phyloP scores from a whole-genome alignment of 2,329 filamentous ascomycete genomes.

The Scedosporium minutisporum region DNA sequence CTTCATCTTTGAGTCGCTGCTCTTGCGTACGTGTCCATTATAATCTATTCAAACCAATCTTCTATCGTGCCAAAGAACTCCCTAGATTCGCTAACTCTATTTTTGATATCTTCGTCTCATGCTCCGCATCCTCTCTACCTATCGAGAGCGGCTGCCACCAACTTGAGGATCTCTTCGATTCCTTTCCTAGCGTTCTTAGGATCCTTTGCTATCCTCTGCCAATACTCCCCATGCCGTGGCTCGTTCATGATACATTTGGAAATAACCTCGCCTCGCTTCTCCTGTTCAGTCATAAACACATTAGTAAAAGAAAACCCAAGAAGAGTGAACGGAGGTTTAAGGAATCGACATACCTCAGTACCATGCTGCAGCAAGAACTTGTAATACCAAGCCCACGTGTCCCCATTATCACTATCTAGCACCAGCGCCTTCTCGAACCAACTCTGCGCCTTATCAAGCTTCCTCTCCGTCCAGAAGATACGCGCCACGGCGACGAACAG shows the following conservation, averaged over 20 bases:
- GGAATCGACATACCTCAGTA: constrained; percentile 42
- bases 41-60: background rate
- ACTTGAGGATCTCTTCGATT: constrained; percentile 71
- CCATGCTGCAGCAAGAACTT: constrained; percentile 89
- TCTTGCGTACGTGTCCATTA: background rate
- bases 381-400: constrained; percentile 98
- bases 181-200: constrained; percentile 68
- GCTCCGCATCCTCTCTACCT: constrained; percentile 12
- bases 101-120: background rate
- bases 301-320: background rate
- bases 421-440: constrained; percentile 98
- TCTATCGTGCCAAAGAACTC: background rate
- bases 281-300: constrained; percentile 21
- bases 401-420: constrained; percentile 75
- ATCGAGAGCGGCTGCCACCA: constrained; percentile 51
- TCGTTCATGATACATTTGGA: constrained; percentile 74
- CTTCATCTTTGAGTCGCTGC: background rate
- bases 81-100: background rate
- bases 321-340: background rate
- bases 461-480: constrained; percentile 91
- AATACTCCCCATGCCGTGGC: constrained; percentile 84
- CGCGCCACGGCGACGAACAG: constrained; percentile 87
- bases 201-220: constrained; percentile 79
- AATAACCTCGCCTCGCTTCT: constrained; percentile 80
- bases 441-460: constrained; percentile 83